Base-by-base conservation (phyloP, 768 basidiomycete species). In the Suillus lakei region DNA sequence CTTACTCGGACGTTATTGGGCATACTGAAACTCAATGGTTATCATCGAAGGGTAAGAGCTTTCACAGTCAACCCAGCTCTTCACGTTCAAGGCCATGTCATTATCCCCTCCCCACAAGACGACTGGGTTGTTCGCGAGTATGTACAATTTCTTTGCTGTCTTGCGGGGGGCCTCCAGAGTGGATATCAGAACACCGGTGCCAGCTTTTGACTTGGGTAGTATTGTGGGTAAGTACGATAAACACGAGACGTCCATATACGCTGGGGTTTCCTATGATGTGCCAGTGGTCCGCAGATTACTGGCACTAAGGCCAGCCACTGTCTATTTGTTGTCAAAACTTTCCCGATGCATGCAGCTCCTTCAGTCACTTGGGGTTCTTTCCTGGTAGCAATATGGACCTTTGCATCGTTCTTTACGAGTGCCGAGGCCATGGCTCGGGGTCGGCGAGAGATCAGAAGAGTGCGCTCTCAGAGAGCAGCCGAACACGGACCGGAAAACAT, bases 61-160 rank as follows among this genome's bases (percentile, higher is more conserved):
- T 30, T 66, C 66, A 92, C 91, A 82, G 77, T 93, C 94, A 69
- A 92, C 94, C 48, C 91, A 81, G 65, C 88, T 88, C 80, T 95
- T 95, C 61, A 95, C 92, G 72, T 96, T n/a, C 44, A 93, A 86
- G 28, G 86, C 85, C 73, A 94, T 85, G 41, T 94, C 81, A 46
- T 89, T 89, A 68, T 95, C 92, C 93, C 94, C 87, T n/a, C 91
- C 92, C 92, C 92, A 94, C n/a, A 90, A 84, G 34, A 86, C 87
- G 8, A 92, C 93, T 12, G 90, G 90, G n/a, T n/a, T n/a, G 77
- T 93, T 95, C 53, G 95, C 85, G 8, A 95, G 85, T 58, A 95
- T 88, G 69, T 95, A 91, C 0, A 96, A 81, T 68, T 89, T 92
- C 65, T 73, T 76, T 44, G 70, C 64, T 15, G 69, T 73, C 74